Evolutionary conservation across 306 rosid genomes (phyloP), one percentile per base, ranked within the genome.

Genomic region (Pueraria montana): DNA sequence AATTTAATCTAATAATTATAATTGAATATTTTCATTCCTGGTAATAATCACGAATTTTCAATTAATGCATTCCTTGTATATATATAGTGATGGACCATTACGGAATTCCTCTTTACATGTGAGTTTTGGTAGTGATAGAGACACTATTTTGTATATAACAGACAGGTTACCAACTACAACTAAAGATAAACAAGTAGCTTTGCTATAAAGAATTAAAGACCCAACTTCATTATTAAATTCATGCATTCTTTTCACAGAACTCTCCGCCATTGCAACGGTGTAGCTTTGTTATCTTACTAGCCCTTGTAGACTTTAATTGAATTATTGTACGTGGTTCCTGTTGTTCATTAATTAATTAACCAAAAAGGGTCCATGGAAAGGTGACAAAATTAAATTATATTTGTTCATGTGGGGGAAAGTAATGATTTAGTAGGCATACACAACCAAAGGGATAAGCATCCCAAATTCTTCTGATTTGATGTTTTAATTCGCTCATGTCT

Each of bases 91-190:
- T 52, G 64, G 17, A 38, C 71, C 71, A 18, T 32, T 27, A 40
- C 16, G 6, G 69, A 52, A 32, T n/a, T 68, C 56, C 24, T 20
- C 48, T 71, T 71, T 63, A 14, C 42, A 20, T 72, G 75, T 72
- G 65, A 23, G 48, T 27, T 58, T 72, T 72, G 64, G 63, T 14
- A 30, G 26, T 65, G 81, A 62, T 75, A 12, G 3, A 43, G 64
- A 73, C 52, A 64, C 65, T 21, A 30, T 50, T 52, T 11, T 69
- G 20, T 46, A n/a, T 49, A n/a, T 48, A 3, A 26, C 42, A 24
- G 69, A 71, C 32, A 63, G 18, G 76, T 50, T 78, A 84, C 74
- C 55, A 32, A 71, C 71, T 52, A 72, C 63, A 77, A 34, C 32
- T 48, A 20, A 12, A 65, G 32, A 50, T 55, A 21, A 79, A 21